Evolutionary conservation across 306 rosid genomes (phyloP).

Genomic region (Cajanus cajan): DNA sequence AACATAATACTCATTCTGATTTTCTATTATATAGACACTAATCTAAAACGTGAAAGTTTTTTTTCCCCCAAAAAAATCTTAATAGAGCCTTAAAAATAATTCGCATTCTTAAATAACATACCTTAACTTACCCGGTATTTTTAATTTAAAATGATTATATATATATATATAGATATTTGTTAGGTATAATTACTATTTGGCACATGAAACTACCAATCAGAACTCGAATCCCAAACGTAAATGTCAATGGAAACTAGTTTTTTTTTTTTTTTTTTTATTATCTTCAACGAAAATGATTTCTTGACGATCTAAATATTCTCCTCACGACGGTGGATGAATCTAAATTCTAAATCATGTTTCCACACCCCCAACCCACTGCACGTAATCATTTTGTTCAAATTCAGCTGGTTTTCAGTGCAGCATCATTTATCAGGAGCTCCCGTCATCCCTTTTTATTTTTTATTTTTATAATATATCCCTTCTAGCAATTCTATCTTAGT

Average conservation of each 20-base stretch:
- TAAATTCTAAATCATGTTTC: not conserved
- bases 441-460: not conserved
- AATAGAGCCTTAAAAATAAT: not conserved
- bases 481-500: not conserved
- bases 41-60: not conserved
- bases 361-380: not conserved
- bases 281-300: not conserved
- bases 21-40: not conserved
- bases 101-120: not conserved
- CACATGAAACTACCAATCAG: not conserved
- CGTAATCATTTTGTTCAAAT: constrained; percentile 13
- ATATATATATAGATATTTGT: not conserved
- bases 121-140: not conserved
- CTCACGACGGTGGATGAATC: not conserved
- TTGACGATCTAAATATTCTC: not conserved
- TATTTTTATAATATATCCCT: not conserved
- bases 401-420: not conserved
- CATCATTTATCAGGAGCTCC: not conserved
- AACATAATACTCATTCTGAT: not conserved
- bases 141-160: not conserved
- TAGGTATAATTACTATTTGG: not conserved
- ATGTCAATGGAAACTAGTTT: not conserved
- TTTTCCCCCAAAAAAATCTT: not conserved
- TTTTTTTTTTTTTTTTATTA: not conserved
- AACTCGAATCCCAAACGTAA: not conserved